Conservation (phyloP, 2,329 filamentous ascomycete species). For the Acephala macrosclerotiorum region DNA sequence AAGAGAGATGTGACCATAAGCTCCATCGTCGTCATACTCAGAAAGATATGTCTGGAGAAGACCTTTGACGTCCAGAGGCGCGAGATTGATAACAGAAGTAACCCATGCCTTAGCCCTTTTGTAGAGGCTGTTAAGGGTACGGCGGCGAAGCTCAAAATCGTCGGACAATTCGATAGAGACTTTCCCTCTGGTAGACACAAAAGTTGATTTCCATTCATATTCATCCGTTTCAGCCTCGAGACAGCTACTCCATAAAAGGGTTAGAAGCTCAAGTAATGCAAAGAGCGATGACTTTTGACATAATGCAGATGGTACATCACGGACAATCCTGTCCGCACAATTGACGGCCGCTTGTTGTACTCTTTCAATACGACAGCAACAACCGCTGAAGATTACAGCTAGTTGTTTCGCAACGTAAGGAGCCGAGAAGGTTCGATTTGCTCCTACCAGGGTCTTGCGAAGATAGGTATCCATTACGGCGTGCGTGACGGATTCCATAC, state of each 20-base stretch:
- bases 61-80: conserved; percentile 93
- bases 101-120: conserved; percentile 84
- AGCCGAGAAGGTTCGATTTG: conserved; percentile 82
- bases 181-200: conserved; percentile 77
- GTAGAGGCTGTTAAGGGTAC: conserved; percentile 80
- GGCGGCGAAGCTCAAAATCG: conserved; percentile 82
- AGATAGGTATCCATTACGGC: conserved; percentile 83
- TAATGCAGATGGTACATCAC: conserved; percentile 84
- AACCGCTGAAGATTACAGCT: conserved; percentile 82
- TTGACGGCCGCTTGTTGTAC: conserved; percentile 87
- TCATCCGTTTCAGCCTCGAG: conserved; percentile 93
- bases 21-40: conserved; percentile 89
- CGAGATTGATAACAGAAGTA: conserved; percentile 78
- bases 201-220: conserved; percentile 85
- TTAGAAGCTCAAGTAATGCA: conserved; percentile 88
- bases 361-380: conserved; percentile 91
- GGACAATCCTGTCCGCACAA: conserved; percentile 87
- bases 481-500: conserved; percentile 69
- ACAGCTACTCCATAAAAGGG: conserved; percentile 94
- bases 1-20: conserved; percentile 89
- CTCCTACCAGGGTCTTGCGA: conserved; percentile 73
- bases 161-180: conserved; percentile 93
- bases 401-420: conserved; percentile 90
- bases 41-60: conserved; percentile 95
- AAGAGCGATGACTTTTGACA: conserved; percentile 92